Base-by-base conservation (phyloP, 2,329 filamentous ascomycete genomes). In the Fonsecaea nubica region DNA sequence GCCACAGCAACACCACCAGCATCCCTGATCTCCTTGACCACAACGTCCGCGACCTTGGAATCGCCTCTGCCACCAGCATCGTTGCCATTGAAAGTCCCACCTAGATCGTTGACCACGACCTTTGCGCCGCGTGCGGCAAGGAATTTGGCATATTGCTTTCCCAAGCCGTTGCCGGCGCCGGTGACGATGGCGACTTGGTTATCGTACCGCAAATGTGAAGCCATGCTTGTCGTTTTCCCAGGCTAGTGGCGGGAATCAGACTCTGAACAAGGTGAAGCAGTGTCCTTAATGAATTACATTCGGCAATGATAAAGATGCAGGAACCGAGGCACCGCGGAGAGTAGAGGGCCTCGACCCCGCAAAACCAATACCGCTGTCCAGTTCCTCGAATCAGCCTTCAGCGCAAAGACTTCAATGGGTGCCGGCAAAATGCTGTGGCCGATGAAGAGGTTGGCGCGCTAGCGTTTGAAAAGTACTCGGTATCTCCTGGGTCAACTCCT, bases 61-160 rank as follows among this genome's bases (percentile, higher is more conserved):
- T 64, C 53, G 40, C 63, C 93, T 87, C 92, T 94, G 78, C 87
- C 88, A 38, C 91, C 93, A 74, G 85, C 88, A 67, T 93, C 93
- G 82, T 97, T 93, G 74, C 94, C 94, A 80, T 94, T 93, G 84
- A 94, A 93, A 54, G 92, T 94, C 56, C 87, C 92, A 69, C 94
- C 95, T 52, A 97, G 86, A 78, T 98, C 95, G 80, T 99, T 99
- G 75, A 99, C 95, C 57, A 99, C 94, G 73, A 96, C 91, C 79
- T 90, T 96, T 73, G 93, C 95, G 75, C 95, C 95, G 76, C 94
- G 88, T 64, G 91, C 92, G 65, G 87, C 94, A 77, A 96, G 97
- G 84, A 97, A 98, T 66, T 89, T 83, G 74, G 90, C 90, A 81
- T 96, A 95, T 76, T 89, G 89, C 80, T 89, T 91, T 72, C 92